phyloP scores from a whole-genome alignment of 2,329 filamentous ascomycete species.

The Ophiosphaerella herpotricha region DNA sequence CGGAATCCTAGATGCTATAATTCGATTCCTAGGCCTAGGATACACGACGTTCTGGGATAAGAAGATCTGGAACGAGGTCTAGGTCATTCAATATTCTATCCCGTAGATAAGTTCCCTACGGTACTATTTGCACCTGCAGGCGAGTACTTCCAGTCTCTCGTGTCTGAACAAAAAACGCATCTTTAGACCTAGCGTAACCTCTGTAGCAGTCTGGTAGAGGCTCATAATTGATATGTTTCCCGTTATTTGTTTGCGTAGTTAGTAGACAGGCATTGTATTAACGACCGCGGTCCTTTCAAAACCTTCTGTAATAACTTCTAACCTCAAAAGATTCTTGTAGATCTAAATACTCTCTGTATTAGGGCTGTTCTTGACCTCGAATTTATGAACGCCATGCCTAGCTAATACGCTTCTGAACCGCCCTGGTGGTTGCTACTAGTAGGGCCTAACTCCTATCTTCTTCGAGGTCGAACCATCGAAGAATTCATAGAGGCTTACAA shows the following conservation, averaged over 20 bases:
- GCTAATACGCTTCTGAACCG: slow-evolving; percentile 45
- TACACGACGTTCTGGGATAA: slow-evolving; percentile 18
- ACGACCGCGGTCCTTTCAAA: slow-evolving; percentile 45
- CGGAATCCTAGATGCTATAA: slow-evolving; percentile 15
- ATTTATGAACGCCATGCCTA: slow-evolving; percentile 50
- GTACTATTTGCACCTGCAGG: slow-evolving; percentile 23
- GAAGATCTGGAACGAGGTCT: slow-evolving; percentile 20
- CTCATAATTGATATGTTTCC: slow-evolving; percentile 27
- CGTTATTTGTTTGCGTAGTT: slow-evolving; percentile 18
- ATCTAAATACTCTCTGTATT: slow-evolving; percentile 43
- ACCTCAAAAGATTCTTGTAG: slow-evolving; percentile 47
- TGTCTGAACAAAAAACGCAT: slow-evolving; percentile 21
- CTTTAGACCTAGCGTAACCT: slow-evolving; percentile 29
- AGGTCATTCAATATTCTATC: slow-evolving; percentile 31
- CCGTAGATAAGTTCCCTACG: slow-evolving; percentile 33
- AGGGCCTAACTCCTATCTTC: slow-evolving; percentile 18
- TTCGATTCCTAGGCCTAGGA: slow-evolving; percentile 18
- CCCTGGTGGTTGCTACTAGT: slow-evolving; percentile 49
- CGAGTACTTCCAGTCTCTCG: slow-evolving; percentile 22
- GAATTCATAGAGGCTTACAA: slow-evolving; percentile 32
- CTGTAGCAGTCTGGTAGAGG: slow-evolving; percentile 25
- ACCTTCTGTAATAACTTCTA: slow-evolving; percentile 49
- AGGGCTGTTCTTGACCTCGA: slow-evolving; percentile 49
- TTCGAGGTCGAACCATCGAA: slow-evolving; percentile 12
- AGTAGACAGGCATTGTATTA: slow-evolving; percentile 14